phyloP scores from a whole-genome alignment of 2,329 filamentous ascomycete genomes.

The Neopestalotiopsis sp. region DNA sequence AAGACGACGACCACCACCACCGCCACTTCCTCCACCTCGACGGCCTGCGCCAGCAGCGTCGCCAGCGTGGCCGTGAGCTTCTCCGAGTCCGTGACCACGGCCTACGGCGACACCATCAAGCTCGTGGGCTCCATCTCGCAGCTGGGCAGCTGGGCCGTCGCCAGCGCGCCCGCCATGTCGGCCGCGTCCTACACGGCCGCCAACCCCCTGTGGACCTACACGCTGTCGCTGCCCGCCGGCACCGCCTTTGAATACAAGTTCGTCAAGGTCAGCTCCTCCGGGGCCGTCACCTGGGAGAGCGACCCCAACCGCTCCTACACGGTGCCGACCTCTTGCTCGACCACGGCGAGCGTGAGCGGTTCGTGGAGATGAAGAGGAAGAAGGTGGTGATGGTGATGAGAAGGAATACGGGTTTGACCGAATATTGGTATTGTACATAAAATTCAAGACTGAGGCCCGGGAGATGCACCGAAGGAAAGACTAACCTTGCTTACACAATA shows the following conservation, averaged over 20 bases:
- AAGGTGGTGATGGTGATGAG: not conserved
- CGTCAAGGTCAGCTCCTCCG: constrained; percentile 48
- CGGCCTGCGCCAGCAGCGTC: constrained; percentile 30
- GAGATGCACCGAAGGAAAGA: too few species aligned
- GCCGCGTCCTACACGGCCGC: constrained; percentile 57
- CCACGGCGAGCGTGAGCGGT: constrained; percentile 12
- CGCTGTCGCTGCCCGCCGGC: constrained; percentile 50
- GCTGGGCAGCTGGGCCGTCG: constrained; percentile 52
- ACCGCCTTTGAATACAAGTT: constrained; percentile 56
- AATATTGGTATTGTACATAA: too few species aligned
- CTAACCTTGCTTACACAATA: not conserved
- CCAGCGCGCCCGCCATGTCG: constrained; percentile 46
- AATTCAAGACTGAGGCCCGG: too few species aligned
- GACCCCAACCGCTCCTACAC: constrained; percentile 34
- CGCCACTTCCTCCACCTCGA: constrained; percentile 41
- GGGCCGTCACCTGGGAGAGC: constrained; percentile 54
- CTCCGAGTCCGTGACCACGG: constrained; percentile 44
- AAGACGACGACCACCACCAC: constrained; percentile 45
- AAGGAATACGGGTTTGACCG: not conserved
- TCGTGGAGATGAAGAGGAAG: constrained; percentile 11
- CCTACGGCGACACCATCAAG: constrained; percentile 52
- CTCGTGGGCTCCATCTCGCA: constrained; percentile 39
- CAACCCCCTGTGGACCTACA: constrained; percentile 52
- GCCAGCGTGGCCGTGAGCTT: constrained; percentile 41
- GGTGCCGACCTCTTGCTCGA: constrained; percentile 15